These are phyloP conservation scores for Castanea mollissima DNA, from an alignment of 306 rosid species.

Conservation along the genomic window DNA sequence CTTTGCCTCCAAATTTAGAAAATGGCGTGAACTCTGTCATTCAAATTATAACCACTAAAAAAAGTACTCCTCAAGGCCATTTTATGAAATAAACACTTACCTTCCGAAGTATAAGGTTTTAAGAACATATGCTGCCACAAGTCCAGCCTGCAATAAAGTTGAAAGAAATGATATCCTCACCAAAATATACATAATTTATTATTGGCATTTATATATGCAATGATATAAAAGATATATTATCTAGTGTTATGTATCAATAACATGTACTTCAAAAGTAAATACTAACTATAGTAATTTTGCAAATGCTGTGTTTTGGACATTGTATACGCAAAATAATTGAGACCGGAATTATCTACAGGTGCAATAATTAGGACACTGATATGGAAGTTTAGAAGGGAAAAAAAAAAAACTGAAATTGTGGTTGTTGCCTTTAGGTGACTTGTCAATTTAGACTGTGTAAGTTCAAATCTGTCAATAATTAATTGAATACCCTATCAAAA, in stretches of 20 bases:
- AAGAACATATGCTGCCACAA: slow-evolving; percentile 66
- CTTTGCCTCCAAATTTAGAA: not conserved
- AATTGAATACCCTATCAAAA: too few relatives aligned
- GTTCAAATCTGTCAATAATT: too few relatives aligned
- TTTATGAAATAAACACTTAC: slow-evolving; percentile 29
- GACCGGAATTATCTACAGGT: not conserved
- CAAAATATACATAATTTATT: not conserved
- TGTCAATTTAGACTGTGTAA: not conserved
- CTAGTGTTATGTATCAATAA: not conserved
- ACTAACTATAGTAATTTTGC: not conserved
- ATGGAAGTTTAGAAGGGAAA: too few relatives aligned
- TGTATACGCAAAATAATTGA: not conserved
- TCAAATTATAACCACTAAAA: not conserved
- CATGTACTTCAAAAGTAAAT: not conserved
- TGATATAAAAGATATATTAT: not conserved
- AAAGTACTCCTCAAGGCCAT: slow-evolving; percentile 1
- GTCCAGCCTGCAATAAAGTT: slow-evolving; percentile 60
- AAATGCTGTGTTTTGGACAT: not conserved
- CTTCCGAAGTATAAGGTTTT: slow-evolving; percentile 70
- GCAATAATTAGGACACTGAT: not conserved
- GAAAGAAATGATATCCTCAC: not conserved
- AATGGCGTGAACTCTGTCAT: not conserved
- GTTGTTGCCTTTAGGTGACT: not conserved
- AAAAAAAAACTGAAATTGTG: not conserved
- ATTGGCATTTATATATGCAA: not conserved